Evolutionary conservation across 257 asterid species (phyloP).

Genomic region (Dorcoceras hygrometricum): DNA sequence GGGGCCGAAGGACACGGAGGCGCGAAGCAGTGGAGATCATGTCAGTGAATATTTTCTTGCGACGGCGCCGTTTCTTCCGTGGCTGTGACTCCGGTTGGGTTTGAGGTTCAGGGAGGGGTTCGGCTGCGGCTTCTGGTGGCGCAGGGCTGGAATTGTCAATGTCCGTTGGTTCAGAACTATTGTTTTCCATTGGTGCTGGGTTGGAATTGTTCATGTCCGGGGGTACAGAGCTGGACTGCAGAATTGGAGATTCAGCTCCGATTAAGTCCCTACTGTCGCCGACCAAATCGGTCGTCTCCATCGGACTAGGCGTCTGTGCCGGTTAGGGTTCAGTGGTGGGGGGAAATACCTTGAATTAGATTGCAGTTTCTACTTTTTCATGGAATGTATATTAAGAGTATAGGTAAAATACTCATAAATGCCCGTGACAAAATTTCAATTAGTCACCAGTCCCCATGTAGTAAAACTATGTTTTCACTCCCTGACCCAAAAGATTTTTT

Average conservation of each 20-base stretch:
- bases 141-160: constrained; percentile 27
- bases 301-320: no score
- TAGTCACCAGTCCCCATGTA: no score
- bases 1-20: constrained; percentile 76
- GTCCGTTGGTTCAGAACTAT: constrained; percentile 27
- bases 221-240: neutral
- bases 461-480: no score
- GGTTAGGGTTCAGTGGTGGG: no score
- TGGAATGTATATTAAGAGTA: no score
- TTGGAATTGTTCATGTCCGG: neutral
- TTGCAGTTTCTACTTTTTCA: no score
- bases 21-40: constrained; percentile 75
- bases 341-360: no score
- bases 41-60: constrained; percentile 83
- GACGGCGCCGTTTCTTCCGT: constrained; percentile 78
- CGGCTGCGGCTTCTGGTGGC: constrained; percentile 24
- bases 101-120: constrained; percentile 24
- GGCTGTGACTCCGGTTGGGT: constrained; percentile 40
- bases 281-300: no score
- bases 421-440: no score
- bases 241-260: neutral
- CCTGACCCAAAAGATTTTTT: no score
- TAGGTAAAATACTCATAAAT: no score
- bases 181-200: neutral
- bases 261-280: neutral